Conservation (phyloP, 768 basidiomycete genomes). For the Lentinus tigrinus region DNA sequence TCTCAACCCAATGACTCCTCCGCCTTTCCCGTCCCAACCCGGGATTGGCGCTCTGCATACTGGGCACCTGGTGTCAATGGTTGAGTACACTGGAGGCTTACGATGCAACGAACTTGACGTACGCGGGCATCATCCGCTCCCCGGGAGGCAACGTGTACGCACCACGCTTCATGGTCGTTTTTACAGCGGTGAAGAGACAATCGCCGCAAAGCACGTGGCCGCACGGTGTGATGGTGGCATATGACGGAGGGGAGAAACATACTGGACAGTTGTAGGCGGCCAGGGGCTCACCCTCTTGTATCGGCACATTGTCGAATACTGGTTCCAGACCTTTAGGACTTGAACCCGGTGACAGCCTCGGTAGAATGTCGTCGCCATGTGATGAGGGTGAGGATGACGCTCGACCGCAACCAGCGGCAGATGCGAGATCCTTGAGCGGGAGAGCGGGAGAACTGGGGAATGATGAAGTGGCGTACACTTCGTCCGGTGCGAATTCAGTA, state of each 20-base stretch:
- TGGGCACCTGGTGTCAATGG: conserved; percentile 22
- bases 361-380: too few species aligned
- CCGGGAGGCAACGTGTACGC: conserved; percentile 20
- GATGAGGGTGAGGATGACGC: too few species aligned
- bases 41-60: conserved; percentile 28
- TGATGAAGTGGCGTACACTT: too few species aligned
- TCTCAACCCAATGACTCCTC: conserved; percentile 28
- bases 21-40: conserved; percentile 29
- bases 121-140: conserved; percentile 22
- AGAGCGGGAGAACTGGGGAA: too few species aligned
- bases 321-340: too few species aligned
- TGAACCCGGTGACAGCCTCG: too few species aligned
- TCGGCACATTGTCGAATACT: not conserved
- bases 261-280: conserved; percentile 76
- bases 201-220: conserved; percentile 78
- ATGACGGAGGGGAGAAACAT: conserved; percentile 72
- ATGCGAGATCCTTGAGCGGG: too few species aligned
- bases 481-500: too few species aligned
- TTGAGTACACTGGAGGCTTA: not conserved
- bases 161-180: conserved; percentile 54
- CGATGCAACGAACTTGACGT: not conserved
- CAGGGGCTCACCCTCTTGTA: conserved; percentile 35
- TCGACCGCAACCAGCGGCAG: too few species aligned
- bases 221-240: conserved; percentile 77
- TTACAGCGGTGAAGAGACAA: conserved; percentile 74